phyloP scores from a whole-genome alignment of 2,329 filamentous ascomycete genomes.

The Clarireedia monteithiana region DNA sequence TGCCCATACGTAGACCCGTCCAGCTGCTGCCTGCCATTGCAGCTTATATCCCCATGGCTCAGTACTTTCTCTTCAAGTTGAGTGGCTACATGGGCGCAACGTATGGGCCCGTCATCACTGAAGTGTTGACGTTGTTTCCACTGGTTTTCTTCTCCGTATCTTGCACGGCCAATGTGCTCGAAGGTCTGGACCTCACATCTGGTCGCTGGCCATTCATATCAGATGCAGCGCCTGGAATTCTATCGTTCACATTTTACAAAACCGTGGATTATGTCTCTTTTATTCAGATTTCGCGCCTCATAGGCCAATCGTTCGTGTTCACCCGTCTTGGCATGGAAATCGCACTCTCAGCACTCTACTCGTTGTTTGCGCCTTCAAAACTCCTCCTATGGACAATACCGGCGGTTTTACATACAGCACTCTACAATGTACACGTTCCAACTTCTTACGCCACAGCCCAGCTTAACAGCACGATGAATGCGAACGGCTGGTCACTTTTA shows the following conservation, averaged over 20 bases:
- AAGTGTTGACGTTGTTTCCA: constrained; percentile 65
- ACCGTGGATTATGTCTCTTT: constrained; percentile 30
- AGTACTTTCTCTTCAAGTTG: constrained; percentile 61
- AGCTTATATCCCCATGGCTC: constrained; percentile 64
- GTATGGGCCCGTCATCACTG: constrained; percentile 69
- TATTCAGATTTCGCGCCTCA: constrained; percentile 37
- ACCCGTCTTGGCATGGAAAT: constrained; percentile 68
- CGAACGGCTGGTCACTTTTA: constrained; percentile 65
- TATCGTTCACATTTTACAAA: constrained; percentile 58
- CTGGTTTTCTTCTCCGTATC: constrained; percentile 56
- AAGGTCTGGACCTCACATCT: constrained; percentile 47
- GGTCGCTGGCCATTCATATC: constrained; percentile 46
- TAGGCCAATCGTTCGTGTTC: constrained; percentile 56
- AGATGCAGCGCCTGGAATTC: constrained; percentile 58
- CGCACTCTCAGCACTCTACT: constrained; percentile 55
- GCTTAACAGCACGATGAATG: constrained; percentile 58
- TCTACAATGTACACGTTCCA: constrained; percentile 67
- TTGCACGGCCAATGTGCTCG: constrained; percentile 56
- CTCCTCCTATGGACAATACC: constrained; percentile 61
- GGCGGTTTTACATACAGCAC: constrained; percentile 61
- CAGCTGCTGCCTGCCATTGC: constrained; percentile 64
- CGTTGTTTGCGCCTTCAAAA: constrained; percentile 60
- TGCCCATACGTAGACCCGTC: constrained; percentile 40
- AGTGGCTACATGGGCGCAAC: constrained; percentile 60
- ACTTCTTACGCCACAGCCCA: constrained; percentile 49